Conservation (phyloP, 2,329 filamentous ascomycete species). For the Colletotrichum sp. region DNA sequence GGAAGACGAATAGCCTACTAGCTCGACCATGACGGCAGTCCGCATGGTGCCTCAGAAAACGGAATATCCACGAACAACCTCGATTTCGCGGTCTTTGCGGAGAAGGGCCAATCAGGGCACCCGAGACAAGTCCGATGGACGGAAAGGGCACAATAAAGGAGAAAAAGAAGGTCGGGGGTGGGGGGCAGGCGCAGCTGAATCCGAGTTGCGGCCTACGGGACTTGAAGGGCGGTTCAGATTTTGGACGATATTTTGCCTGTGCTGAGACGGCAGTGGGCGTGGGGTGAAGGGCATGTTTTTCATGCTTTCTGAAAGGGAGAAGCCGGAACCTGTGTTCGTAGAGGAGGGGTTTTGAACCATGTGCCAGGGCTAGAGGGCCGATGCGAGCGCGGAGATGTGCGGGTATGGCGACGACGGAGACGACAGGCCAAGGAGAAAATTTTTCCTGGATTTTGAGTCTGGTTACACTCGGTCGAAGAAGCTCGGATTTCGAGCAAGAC, state of each 20-base stretch:
- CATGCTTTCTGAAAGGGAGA: not conserved
- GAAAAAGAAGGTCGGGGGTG: no score
- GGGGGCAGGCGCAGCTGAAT: not conserved
- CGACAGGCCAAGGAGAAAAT: not conserved
- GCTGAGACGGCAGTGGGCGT: not conserved
- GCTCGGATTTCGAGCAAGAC: conserved; percentile 9
- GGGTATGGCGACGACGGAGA: not conserved
- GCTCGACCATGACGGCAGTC: not conserved
- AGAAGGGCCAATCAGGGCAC: not conserved
- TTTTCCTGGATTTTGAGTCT: not conserved
- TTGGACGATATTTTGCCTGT: not conserved
- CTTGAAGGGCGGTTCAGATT: not conserved
- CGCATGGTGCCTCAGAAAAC: not conserved
- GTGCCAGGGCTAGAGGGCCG: not conserved
- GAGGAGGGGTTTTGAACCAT: not conserved
- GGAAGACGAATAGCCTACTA: not conserved
- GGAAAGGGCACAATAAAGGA: not conserved
- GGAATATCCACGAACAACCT: not conserved
- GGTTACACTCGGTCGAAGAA: conserved; percentile 2
- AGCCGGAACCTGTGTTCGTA: not conserved
- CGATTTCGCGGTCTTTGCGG: not conserved
- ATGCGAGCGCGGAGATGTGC: conserved; percentile 10
- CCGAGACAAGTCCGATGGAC: not conserved
- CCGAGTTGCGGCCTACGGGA: not conserved
- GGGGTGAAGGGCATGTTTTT: not conserved